phyloP scores from a whole-genome alignment of 78 protist species.

The Pelomyxa schiedti region DNA sequence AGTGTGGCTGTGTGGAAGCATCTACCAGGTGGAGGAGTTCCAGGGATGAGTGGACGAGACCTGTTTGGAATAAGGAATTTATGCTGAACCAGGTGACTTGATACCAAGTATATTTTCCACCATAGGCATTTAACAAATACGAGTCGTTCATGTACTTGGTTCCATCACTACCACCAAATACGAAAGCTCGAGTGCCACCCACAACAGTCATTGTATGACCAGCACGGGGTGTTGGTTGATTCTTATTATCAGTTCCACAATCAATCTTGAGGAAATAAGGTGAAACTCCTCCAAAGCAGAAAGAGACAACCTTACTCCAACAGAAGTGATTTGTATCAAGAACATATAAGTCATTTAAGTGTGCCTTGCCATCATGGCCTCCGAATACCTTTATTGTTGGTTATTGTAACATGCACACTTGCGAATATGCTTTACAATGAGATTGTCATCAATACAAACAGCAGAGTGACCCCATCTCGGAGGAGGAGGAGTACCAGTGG shows the following conservation, averaged over 20 bases:
- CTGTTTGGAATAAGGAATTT: too few relatives aligned
- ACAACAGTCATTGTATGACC: neutral
- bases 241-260: too few relatives aligned
- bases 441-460: neutral
- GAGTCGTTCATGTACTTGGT: neutral
- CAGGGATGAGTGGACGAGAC: too few relatives aligned
- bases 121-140: neutral
- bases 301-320: neutral
- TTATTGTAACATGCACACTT: too few relatives aligned
- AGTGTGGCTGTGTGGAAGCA: neutral
- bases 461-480: conserved; percentile 1
- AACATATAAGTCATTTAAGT: neutral
- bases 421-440: too few relatives aligned
- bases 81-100: too few relatives aligned
- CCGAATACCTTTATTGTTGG: too few relatives aligned
- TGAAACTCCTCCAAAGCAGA: too few relatives aligned
- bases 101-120: too few relatives aligned
- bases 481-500: neutral
- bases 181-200: neutral
- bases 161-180: conserved; percentile 10
- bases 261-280: too few relatives aligned
- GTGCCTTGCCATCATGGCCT: conserved; percentile 1
- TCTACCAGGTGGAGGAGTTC: neutral
- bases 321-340: neutral
- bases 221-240: conserved; percentile 5